Conservation (phyloP, 2,329 filamentous ascomycete genomes). For the Xylariaceae sp. region DNA sequence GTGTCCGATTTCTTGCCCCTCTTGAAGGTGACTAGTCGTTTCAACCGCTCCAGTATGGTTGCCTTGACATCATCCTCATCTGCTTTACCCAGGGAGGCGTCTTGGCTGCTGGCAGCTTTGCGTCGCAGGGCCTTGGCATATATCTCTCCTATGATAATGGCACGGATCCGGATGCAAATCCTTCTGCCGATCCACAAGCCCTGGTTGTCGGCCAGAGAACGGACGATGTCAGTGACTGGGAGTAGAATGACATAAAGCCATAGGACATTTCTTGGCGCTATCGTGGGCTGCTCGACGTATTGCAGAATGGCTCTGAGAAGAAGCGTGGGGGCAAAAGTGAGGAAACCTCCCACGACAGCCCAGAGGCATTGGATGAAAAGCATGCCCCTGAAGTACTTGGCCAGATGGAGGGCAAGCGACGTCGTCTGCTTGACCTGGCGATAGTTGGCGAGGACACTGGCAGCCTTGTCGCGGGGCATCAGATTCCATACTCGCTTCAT, state of each 20-base stretch:
- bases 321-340: slow-evolving; percentile 87
- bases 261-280: slow-evolving; percentile 74
- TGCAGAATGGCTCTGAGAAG: slow-evolving; percentile 86
- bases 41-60: slow-evolving; percentile 41
- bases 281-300: slow-evolving; percentile 78
- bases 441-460: slow-evolving; percentile 71
- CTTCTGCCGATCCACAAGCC: slow-evolving; percentile 90
- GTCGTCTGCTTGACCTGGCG: slow-evolving; percentile 78
- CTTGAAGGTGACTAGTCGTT: slow-evolving; percentile 53
- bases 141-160: slow-evolving; percentile 94
- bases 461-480: slow-evolving; percentile 79
- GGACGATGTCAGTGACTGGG: slow-evolving; percentile 72
- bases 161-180: slow-evolving; percentile 85
- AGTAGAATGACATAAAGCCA: slow-evolving; percentile 94
- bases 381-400: slow-evolving; percentile 73
- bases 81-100: slow-evolving; percentile 62
- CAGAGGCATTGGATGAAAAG: slow-evolving; percentile 72
- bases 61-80: slow-evolving; percentile 31
- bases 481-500: slow-evolving; percentile 89
- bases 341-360: slow-evolving; percentile 70
- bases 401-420: slow-evolving; percentile 68
- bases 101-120: slow-evolving; percentile 72
- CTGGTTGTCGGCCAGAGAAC: slow-evolving; percentile 76
- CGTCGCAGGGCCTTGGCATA: slow-evolving; percentile 92
- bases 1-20: slow-evolving; percentile 38